These are phyloP conservation scores for Glutinoglossum americanum DNA, from an alignment of 495 filamentous ascomycete genomes.

Conservation along the genomic window DNA sequence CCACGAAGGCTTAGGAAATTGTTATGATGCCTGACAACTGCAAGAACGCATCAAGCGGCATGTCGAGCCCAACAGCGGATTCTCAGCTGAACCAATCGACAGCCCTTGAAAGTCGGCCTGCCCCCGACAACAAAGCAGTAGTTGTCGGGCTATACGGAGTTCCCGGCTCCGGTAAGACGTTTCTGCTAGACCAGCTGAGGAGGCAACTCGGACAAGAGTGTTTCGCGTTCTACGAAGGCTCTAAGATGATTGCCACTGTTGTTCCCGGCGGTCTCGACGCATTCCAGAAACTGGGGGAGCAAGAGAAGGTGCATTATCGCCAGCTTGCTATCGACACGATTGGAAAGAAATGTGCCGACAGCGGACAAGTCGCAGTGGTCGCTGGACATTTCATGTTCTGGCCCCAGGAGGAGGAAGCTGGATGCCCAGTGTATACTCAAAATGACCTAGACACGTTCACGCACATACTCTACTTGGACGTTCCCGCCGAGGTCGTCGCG, in stretches of 20 bases:
- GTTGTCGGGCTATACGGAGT: constrained; percentile 40
- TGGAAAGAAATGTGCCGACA: constrained; percentile 16
- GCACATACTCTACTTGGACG: constrained; percentile 39
- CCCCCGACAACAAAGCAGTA: constrained; percentile 14
- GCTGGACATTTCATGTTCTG: constrained; percentile 42
- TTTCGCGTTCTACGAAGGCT: constrained; percentile 33
- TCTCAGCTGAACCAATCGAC: constrained; percentile 8
- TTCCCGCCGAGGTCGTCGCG: constrained; percentile 16
- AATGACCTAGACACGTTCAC: constrained; percentile 30
- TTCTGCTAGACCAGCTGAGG: constrained; percentile 24
- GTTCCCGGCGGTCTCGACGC: constrained; percentile 27
- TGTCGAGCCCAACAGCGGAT: constrained; percentile 9
- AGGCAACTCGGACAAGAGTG: constrained; percentile 15
- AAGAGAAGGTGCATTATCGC: constrained; percentile 22
- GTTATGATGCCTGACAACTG: constrained; percentile 7
- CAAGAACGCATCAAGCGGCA: constrained; percentile 13
- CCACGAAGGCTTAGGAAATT: not conserved
- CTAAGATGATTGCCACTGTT: constrained; percentile 24
- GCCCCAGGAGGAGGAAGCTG: constrained; percentile 19
- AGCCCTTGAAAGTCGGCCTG: constrained; percentile 8
- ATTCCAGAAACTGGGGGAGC: constrained; percentile 25
- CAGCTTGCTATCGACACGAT: constrained; percentile 29
- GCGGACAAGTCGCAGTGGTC: constrained; percentile 25
- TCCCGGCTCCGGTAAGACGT: constrained; percentile 38
- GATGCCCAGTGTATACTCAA: constrained; percentile 20